Evolutionary conservation across 2,329 filamentous ascomycete genomes (phyloP).

Genomic region (Colletotrichum lentis): DNA sequence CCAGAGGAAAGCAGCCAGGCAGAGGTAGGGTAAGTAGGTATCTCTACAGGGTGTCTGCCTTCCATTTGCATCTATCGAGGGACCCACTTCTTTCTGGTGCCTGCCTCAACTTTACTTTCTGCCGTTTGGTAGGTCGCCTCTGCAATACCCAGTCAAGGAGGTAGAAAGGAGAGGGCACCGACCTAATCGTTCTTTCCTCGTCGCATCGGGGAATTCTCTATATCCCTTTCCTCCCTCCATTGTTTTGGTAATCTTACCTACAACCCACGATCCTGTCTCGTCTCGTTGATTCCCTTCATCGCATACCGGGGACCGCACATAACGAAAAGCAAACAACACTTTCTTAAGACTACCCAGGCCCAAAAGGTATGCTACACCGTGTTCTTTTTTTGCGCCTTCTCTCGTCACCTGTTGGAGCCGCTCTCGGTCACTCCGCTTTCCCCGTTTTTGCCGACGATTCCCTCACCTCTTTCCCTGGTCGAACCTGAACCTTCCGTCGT

Average conservation of each 20-base stretch:
- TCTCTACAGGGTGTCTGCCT: neutral
- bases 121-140: neutral
- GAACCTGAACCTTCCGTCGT: neutral
- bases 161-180: neutral
- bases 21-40: neutral
- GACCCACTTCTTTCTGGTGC: neutral
- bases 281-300: neutral
- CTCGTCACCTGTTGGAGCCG: neutral
- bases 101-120: neutral
- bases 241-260: neutral
- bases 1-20: neutral
- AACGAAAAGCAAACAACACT: neutral
- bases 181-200: neutral
- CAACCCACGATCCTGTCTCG: neutral
- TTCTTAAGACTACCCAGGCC: neutral
- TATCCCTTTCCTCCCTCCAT: neutral
- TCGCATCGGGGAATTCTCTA: neutral
- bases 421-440: neutral
- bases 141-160: neutral
- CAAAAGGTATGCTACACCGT: neutral
- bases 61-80: neutral
- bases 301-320: neutral
- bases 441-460: too few species aligned
- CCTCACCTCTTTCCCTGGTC: neutral
- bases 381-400: neutral